Evolutionary conservation across 2,329 filamentous ascomycete species (phyloP).

Genomic region (Nemania serpens): DNA sequence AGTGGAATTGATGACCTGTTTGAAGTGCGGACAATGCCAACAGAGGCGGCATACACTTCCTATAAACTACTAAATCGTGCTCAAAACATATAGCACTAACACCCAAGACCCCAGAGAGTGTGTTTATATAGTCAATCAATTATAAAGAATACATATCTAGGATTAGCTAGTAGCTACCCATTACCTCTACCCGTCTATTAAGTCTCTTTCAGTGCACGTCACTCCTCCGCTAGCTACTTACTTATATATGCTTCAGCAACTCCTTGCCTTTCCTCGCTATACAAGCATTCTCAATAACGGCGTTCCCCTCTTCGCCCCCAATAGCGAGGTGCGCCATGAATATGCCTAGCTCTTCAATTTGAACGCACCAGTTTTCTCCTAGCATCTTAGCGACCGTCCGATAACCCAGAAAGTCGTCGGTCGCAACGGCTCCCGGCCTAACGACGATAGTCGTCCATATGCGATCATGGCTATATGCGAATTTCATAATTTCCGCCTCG

Average conservation of each 20-base stretch:
- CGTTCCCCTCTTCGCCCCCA: constrained; percentile 29
- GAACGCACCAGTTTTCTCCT: constrained; percentile 33
- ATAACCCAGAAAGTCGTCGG: constrained; percentile 12
- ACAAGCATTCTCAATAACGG: constrained; percentile 30
- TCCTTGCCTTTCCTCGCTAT: constrained; percentile 34
- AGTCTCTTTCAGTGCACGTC: too few species aligned
- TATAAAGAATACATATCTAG: too few species aligned
- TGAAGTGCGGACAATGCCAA: too few species aligned
- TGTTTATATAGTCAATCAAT: too few species aligned
- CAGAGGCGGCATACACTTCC: too few species aligned
- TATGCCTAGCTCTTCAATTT: constrained; percentile 33
- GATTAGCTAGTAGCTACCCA: too few species aligned
- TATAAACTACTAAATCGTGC: too few species aligned
- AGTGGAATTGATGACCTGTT: too few species aligned
- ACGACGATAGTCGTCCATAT: constrained; percentile 31
- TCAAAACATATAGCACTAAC: too few species aligned
- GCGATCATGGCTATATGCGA: constrained; percentile 26
- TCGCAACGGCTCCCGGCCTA: constrained; percentile 30
- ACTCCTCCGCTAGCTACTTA: too few species aligned
- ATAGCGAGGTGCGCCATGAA: constrained; percentile 34
- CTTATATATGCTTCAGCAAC: constrained; percentile 19
- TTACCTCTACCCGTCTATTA: too few species aligned
- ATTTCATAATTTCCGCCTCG: constrained; percentile 32
- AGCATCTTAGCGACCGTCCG: constrained; percentile 21
- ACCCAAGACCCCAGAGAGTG: too few species aligned